Base-by-base conservation (phyloP, 2,329 filamentous ascomycete species). In the Penicillium nordicum region DNA sequence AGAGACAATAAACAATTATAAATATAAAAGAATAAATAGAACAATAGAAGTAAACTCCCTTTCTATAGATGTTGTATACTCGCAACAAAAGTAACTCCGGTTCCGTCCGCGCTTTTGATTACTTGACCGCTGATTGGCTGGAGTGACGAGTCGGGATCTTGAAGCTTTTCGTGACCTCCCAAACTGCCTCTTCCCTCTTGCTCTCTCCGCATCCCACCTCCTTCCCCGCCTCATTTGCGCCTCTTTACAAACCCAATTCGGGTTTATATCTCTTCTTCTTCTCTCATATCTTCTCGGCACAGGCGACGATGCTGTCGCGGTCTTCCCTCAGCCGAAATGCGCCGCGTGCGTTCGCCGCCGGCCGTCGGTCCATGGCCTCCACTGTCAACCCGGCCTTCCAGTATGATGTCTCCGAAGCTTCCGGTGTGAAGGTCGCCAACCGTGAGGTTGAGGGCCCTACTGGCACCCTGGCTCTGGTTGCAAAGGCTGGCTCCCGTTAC, bases 401-500 rank as follows among this genome's bases (percentile, higher is more conserved):
- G 76, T 99, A 95, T 81, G 88, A 97, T 79, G 86, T 89, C 61
- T 84, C 89, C 73, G 89, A 96, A 78, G 85, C 89, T 76, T 85
- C 87, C 75, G 93, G 93, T 72, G 82, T 97, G 79, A 97, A 96
- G 84, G 84, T 95, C 69, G 92, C 93, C 73, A 90, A 90, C 80
- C 87, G 93, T 81, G 92, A 97, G 77, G 83, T 90, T 71, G 84
- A 89, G 62, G 90, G 91, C 62, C 90, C 92, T 65, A 96, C 93
- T 60, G 92, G 92, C 60, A 95, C 91, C 72, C 84, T 99, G 65
- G 92, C 92, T 55, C 78, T 99, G 64, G 90, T 99, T 74, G 86
- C 92, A 67, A 96, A 96, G 83, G 94, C 92, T 62, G 94, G 94
- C 71, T 95, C 93, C 63, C 84, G 94, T 77, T 97, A 93, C 78